Conservation (phyloP, 257 asterid species). For the Linaria vulgaris region DNA sequence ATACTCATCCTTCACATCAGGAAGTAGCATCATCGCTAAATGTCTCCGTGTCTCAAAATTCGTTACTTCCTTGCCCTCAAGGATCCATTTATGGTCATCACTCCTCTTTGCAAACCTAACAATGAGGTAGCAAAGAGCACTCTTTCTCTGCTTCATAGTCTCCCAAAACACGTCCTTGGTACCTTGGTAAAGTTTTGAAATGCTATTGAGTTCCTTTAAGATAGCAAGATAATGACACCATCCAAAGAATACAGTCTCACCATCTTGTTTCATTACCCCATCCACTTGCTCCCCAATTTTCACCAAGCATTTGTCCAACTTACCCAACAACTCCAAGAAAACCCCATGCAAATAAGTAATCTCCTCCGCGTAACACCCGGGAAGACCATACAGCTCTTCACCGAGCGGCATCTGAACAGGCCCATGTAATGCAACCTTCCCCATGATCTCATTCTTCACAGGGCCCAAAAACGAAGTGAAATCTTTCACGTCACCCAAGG, state of each 20-base stretch:
- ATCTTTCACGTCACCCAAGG: slow-evolving; percentile 48
- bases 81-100: slow-evolving; percentile 78
- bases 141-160: slow-evolving; percentile 53
- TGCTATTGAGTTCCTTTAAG: slow-evolving; percentile 61
- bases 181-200: slow-evolving; percentile 56
- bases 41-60: slow-evolving; percentile 85
- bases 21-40: slow-evolving; percentile 77
- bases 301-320: slow-evolving; percentile 50
- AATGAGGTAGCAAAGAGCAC: slow-evolving; percentile 58
- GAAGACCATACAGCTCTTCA: slow-evolving; percentile 31
- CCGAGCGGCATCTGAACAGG: slow-evolving; percentile 38
- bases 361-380: slow-evolving; percentile 40
- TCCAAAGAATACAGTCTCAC: slow-evolving; percentile 37
- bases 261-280: slow-evolving; percentile 33
- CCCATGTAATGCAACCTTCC: slow-evolving; percentile 25
- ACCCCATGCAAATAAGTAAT: slow-evolving; percentile 37
- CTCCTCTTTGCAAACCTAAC: slow-evolving; percentile 64
- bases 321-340: slow-evolving; percentile 50
- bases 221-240: slow-evolving; percentile 63
- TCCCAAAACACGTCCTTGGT: slow-evolving; percentile 66
- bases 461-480: slow-evolving; percentile 51
- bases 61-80: slow-evolving; percentile 67
- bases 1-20: slow-evolving; percentile 78
- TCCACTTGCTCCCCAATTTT: slow-evolving; percentile 50
- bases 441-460: slow-evolving; percentile 37